Percentiles rank a stretch among this genome's conserved stretches.
Evolutionary conservation across 108 stramenopile genomes (phyloP).

Genomic region (Cyclotella sp.): DNA sequence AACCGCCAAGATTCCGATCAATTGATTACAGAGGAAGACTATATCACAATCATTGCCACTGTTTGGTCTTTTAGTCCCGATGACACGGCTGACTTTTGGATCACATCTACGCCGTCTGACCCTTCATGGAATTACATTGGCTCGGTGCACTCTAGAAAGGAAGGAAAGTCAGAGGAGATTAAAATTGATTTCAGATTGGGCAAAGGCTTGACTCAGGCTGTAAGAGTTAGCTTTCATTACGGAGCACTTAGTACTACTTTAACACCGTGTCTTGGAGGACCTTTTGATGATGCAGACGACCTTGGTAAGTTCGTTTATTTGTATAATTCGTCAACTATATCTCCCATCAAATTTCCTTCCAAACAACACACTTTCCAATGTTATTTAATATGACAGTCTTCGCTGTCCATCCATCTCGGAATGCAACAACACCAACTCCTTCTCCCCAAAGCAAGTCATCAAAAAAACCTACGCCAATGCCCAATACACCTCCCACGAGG

Average conservation of each 20-base stretch:
- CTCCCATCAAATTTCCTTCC: too few relatives aligned
- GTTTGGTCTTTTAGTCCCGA: constrained; percentile 16
- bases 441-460: too few relatives aligned
- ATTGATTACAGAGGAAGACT: background rate
- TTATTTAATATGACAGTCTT: too few relatives aligned
- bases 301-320: background rate
- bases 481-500: too few relatives aligned
- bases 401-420: too few relatives aligned
- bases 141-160: background rate
- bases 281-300: constrained; percentile 15
- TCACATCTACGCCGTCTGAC: background rate
- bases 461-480: too few relatives aligned
- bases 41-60: constrained; percentile 18
- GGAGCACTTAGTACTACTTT: background rate
- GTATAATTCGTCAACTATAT: too few relatives aligned
- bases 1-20: background rate
- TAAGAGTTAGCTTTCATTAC: constrained; percentile 35
- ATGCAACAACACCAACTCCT: too few relatives aligned
- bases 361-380: too few relatives aligned
- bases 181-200: constrained; percentile 12
- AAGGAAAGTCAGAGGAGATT: background rate
- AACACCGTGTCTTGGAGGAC: background rate
- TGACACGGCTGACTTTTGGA: constrained; percentile 31
- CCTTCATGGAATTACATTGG: constrained; percentile 22
- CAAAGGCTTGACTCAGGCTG: constrained; percentile 12